Evolutionary conservation across 805 yeast genomes (phyloP), one percentile per base, ranked within the genome.

Genomic region (Kodamaea jinghongensis): DNA sequence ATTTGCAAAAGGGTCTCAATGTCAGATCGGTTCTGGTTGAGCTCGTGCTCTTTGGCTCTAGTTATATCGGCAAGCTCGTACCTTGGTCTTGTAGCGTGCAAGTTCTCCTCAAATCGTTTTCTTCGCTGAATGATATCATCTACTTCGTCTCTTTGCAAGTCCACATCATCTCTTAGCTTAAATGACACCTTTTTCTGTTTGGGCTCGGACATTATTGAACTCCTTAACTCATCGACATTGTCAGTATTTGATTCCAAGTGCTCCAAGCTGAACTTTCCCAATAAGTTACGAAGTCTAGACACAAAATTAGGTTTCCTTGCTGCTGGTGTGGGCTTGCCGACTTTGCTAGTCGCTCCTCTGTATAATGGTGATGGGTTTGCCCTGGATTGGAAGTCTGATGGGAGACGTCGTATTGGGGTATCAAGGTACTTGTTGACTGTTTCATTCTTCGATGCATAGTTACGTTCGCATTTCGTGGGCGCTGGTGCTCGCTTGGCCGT

Each of bases 151-250:
- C 35, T 15, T 8, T 49, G 51, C 4, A 35, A 29, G 11, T 46
- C 50, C n/a, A 39, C 11, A 10, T 11, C 13, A 4, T n/a, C 28
- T 12, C 26, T 39, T 41, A 29, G 20, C 17, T 48, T 39, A 26
- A 52, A 49, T 5, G 48, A 26, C 9, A 52, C 55, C 12, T 43
- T 39, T 35, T 51, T 45, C 4, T 42, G 44, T 9, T 36, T 36
- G 39, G 10, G 41, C 39, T 34, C 41, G 5, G 15, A n/a, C 30
- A 5, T 6, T 39, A 9, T 55, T 6, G 59, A 54, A 7, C 43
- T 33, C 22, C 44, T 45, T 25, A 57, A 41, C 8, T 27, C 31
- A 8, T 46, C 38, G 9, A 53, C 46, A 31, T 47, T 47, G 6
- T 39, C 32, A 14, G 47, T 47, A n/a, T 45, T 50, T 8, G 39